These are phyloP conservation scores for Cyberlindnera euphorbiae DNA, from an alignment of 805 yeast species.

Conservation along the genomic window DNA sequence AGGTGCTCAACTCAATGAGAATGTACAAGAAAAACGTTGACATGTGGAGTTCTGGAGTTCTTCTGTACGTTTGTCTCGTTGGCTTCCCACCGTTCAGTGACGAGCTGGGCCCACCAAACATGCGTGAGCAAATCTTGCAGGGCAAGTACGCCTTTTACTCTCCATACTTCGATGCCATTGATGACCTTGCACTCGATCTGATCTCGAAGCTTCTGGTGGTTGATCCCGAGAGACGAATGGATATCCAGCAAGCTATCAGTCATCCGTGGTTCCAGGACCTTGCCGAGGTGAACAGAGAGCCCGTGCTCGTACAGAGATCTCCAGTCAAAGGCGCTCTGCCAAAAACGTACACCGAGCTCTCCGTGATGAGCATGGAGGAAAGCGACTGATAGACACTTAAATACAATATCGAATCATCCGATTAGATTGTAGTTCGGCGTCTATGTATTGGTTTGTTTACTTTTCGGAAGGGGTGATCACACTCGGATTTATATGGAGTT, in stretches of 20 bases:
- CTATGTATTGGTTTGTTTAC: conserved; percentile 5
- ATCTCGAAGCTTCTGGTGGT: conserved; percentile 58
- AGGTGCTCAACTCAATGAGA: conserved; percentile 49
- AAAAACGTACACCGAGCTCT: conserved; percentile 35
- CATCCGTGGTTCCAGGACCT: conserved; percentile 75
- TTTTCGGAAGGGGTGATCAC: conserved; percentile 8
- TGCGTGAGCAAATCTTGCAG: conserved; percentile 66
- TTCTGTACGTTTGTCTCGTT: conserved; percentile 71
- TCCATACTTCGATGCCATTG: conserved; percentile 74
- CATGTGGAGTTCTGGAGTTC: conserved; percentile 79
- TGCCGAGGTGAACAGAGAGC: background rate
- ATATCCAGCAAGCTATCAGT: conserved; percentile 75
- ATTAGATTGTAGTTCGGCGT: background rate
- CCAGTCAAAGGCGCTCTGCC: conserved; percentile 28
- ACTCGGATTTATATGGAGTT: conserved; percentile 5
- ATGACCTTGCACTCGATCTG: conserved; percentile 60
- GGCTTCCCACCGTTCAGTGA: conserved; percentile 87
- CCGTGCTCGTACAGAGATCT: conserved; percentile 24
- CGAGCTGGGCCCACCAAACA: conserved; percentile 72
- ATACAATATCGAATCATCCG: background rate
- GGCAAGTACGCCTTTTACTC: conserved; percentile 72
- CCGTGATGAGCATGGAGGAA: conserved; percentile 17
- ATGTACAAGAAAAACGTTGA: conserved; percentile 70
- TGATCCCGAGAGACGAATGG: conserved; percentile 66
- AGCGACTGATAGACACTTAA: conserved; percentile 1